Evolutionary conservation across 352 stramenopile genomes (phyloP), one percentile per base, ranked within the genome.

Genomic region (Stramenopiles sp.): DNA sequence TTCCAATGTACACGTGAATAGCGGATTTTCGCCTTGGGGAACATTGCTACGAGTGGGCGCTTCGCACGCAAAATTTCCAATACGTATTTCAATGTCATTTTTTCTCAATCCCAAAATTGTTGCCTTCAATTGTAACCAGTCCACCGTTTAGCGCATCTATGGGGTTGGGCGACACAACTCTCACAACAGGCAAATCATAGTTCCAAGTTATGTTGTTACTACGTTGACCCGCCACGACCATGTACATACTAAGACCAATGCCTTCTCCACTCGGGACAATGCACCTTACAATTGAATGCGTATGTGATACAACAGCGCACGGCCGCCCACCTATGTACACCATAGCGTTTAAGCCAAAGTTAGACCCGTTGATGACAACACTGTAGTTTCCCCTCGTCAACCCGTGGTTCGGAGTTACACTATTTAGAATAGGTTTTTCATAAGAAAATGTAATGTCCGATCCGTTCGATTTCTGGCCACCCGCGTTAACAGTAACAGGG

Each of bases 11-110:
- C 43, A 53, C 25, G 43, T 53, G 25, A 53, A 53, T 53, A 18
- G 12, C 25, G 43, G 43, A 53, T 53, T 25, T 53, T 53, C 25
- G 43, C 12, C 12, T 18, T 53, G 12, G 43, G 43, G 43, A 53
- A 18, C 43, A 53, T 18, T 25, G 12, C 25, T 25, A 18, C 43
- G 12, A 12, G 12, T 53, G 43, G 43, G 43, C 12, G 12, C 43
- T 18, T 25, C 25, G 43, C 43, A 53, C 12, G 43, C 12, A 53
- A 18, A 53, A 53, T 53, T 53, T 53, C 43, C 43, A 53, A 53
- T 25, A 53, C 25, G 25, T 18, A 53, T 53, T 53, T 53, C 43
- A 53, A 53, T 53, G 43, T 53, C 43, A 53, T 53, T 53, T 53
- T 53, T 25, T n/a, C 25, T 53, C 43, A 53, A 53, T 53, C 25